Evolutionary conservation across 2,329 filamentous ascomycete species (phyloP).

Genomic region (Gremmenia infestans): DNA sequence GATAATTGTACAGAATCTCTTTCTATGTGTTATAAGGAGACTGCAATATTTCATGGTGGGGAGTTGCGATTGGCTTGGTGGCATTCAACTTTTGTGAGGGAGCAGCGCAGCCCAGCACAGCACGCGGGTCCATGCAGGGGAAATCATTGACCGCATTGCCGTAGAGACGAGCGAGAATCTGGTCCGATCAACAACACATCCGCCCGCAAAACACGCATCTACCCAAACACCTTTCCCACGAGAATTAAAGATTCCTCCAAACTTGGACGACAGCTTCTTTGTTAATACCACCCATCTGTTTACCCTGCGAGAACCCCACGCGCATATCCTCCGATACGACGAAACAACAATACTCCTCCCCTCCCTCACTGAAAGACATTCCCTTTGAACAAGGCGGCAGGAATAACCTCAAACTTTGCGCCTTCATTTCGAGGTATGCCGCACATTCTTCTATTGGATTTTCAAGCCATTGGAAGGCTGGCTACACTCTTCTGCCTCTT

Average conservation of each 20-base stretch:
- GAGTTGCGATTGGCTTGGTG: constrained; percentile 5
- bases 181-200: constrained; percentile 19
- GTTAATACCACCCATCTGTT: background rate
- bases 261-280: background rate
- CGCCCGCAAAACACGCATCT: background rate
- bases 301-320: constrained; percentile 6
- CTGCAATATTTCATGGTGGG: constrained; percentile 12
- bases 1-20: too few species aligned
- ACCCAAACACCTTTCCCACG: background rate
- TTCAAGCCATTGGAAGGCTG: background rate
- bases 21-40: too few species aligned
- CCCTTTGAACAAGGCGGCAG: constrained; percentile 3
- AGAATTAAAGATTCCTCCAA: background rate
- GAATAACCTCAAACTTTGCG: constrained; percentile 17
- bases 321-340: constrained; percentile 1
- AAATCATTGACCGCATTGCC: constrained; percentile 4
- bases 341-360: background rate
- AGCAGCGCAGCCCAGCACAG: background rate
- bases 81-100: background rate
- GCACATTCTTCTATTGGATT: constrained; percentile 3
- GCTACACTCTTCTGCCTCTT: background rate
- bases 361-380: background rate
- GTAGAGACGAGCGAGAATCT: constrained; percentile 11
- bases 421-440: constrained; percentile 16
- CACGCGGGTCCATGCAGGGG: constrained; percentile 8